Base-by-base conservation (phyloP, 2,329 filamentous ascomycete species). In the Orbilia ellipsospora region DNA sequence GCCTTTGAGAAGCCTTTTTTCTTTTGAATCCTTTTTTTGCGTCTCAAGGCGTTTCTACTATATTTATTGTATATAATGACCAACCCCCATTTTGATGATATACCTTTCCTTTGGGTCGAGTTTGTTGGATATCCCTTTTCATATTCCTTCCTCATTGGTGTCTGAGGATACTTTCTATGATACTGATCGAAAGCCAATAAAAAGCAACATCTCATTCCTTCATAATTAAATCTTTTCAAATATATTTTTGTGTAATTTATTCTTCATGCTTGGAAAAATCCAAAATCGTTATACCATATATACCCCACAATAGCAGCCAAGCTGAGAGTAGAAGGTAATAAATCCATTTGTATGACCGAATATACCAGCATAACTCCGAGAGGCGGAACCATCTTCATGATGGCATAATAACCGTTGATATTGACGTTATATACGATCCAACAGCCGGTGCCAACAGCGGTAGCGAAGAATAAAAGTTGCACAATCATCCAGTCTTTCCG, bases 321-420 rank as follows among this genome's bases (percentile, higher is more conserved):
- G 78, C 88, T 90, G 12, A 82, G 78, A 0, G 90, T 83, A 0
- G 91, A 92, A 80, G 87, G 89, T 0, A 85, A 80, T 48, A 96
- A 84, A 66, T 92, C 87, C 83, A 97, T 87, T 84, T 99, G 95
- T 55, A 98, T 86, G 20, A 98, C 90, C 36, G 91, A 89, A 93
- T 94, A 98, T 3, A 98, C 87, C 94, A 94, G 98, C 16, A 98
- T 82, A 48, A 92, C 94, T 0, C 93, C 95, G 13, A 97, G 82
- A 4, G 93, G 90, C n/a, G 95, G 95, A 0, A 93, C 91, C 77
- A 89, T 89, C 84, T 97, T 96, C 92, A 98, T 94, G 18, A 96
- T 89, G 5, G 91, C 91, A 79, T 96, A 89, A 80, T 97, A 98
- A 3, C 90, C 88, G 78, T 89, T 88, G 31, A 85, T 86, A 80